A percentile compares a stretch with the other conserved stretches of the same genome.
Conservation (phyloP, 176 grass and related monocot genomes). For the Olyra latifolia region DNA sequence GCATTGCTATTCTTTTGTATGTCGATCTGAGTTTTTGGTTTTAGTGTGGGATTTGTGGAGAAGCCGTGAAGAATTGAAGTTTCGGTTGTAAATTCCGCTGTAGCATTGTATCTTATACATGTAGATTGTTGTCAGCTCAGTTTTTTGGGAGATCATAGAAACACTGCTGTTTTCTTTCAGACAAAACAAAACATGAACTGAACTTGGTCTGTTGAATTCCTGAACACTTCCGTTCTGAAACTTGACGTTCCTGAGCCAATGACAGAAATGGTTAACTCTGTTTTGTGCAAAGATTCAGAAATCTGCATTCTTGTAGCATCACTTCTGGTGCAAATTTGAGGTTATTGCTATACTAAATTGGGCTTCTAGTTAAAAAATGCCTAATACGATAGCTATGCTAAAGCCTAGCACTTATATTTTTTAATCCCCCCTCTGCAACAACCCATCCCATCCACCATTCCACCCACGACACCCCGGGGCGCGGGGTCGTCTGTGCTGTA, state of each 20-base stretch:
- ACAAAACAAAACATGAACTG: neutral
- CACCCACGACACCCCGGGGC: too few species aligned
- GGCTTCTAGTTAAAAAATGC: neutral
- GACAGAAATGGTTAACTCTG: neutral
- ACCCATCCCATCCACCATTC: too few species aligned
- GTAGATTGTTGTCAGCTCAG: constrained; percentile 3
- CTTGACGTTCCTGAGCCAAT: neutral
- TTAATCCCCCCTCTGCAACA: too few species aligned
- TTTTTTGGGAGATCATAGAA: neutral
- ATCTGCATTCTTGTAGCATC: neutral
- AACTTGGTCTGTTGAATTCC: neutral
- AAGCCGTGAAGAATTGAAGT: neutral
- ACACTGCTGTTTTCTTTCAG: neutral
- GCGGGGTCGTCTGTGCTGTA: too few species aligned
- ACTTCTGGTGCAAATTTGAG: neutral
- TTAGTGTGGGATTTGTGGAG: constrained; percentile 20
- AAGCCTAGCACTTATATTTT: too few species aligned
- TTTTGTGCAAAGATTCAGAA: neutral
- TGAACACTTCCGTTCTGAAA: neutral
- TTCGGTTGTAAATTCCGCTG: constrained; percentile 30
- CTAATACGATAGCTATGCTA: too few species aligned
- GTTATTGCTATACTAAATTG: neutral
- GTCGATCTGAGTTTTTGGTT: constrained; percentile 24
- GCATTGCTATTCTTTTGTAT: constrained; percentile 46
- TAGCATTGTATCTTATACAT: constrained; percentile 9